Evolutionary conservation across 495 filamentous ascomycete species (phyloP), one percentile per base, ranked within the genome.

Genomic region (Filosporella fistucella): DNA sequence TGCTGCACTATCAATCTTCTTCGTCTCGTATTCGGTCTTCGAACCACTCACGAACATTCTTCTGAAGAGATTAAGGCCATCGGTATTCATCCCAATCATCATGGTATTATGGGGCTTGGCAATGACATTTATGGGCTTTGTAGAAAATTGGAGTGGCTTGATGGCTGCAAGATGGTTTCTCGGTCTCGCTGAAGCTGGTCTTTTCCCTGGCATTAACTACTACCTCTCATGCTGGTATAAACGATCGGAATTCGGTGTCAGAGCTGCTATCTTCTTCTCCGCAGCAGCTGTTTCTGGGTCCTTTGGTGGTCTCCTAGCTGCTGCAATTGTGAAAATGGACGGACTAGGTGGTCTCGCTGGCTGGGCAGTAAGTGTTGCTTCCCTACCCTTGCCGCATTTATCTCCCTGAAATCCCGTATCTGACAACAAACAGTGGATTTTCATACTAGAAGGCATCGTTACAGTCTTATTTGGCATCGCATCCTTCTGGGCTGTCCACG

Each of bases 41-140:
- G 91, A 96, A 70, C 89, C 90, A 0, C 50, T 91, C 26, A 94
- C 90, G 33, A 96, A 97, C 62, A 64, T 96, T 40, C 65, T 97
- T 17, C 80, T 97, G 47, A 96, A 96, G 67, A 72, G 69, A 3
- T 59, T 84, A 38, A 60, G 68, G n/a, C 76, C 76, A 1, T 72
- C 69, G 22, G 44, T 76, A 36, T 80, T 78, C 47, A 75, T 80
- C 40, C 82, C 83, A 13, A 78, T 81, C 11, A 88, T 84, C 58
- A 77, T 90, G 67, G 28, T 54, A 23, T 8, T 45, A 3, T 79
- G 78, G 77, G 85, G 81, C 11, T 63, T 84, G 26, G 81, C 74
- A 53, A 95, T 95, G 89, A 80, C 82, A 0, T 78, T 84, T 17
- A 56, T 55, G 70, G 61, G 67, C 5, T 59, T 62, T 8, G 62